Base-by-base conservation (phyloP, 129 eudicot genomes). In the Escallonia rubra region DNA sequence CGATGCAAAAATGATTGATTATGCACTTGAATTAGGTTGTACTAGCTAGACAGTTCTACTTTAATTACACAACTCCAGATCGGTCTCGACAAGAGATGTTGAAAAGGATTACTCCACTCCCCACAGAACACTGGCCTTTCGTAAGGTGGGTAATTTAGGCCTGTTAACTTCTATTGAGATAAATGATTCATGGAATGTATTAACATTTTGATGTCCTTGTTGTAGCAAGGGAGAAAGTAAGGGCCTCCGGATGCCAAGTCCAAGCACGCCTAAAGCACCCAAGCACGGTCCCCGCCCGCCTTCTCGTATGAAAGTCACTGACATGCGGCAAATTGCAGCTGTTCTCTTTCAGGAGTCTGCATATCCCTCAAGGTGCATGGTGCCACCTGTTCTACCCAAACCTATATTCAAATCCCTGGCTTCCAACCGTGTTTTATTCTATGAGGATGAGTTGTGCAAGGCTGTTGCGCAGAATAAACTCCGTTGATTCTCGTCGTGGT, bases 391-490 rank as follows among this genome's bases (percentile, higher is more conserved):
- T 57, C 12, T 85, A 47, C 74, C 82, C 34, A 89, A 82, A 55
- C 92, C 99, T 12, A 57, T 79, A 6, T 94, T 88, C 99, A 94
- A 89, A 72, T 69, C 94, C 41, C 77, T 86, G 77, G 88, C 86
- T 66, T 89, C 96, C 49, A 86, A 89, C 64, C 78, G 99, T 70
- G 99, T 75, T 66, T 68, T 93, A 50, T 89, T 93, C 85, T 93
- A 84, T 60, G 99, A 89, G 74, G 99, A 94, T 70, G 99, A 94
- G 80, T 75, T 94, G 59, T 94, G 99, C 83, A 88, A 94, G 76
- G 99, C 99, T 68, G 99, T 94, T 59, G 95, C 97, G 63, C 96
- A 94, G 67, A 94, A 94, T 72, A 94, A 89, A 73, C 97, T 94
- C 64, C 95, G 81, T 67, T 88, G 81, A 86, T 41, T 56, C 3